phyloP scores from a whole-genome alignment of 805 yeast species.

The Jamesozyma jinghongensis region DNA sequence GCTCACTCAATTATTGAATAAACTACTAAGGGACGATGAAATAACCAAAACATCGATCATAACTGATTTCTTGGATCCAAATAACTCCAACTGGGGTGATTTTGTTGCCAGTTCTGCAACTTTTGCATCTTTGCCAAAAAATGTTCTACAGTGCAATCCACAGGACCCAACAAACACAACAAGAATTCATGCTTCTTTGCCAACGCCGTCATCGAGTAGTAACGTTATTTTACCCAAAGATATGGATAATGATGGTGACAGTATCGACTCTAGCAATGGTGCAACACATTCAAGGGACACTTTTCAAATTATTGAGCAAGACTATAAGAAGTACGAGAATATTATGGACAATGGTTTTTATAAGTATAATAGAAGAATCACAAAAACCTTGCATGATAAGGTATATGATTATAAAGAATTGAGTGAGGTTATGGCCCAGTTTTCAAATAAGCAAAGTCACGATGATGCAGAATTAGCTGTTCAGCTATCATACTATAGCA shows the following conservation, averaged over 20 bases:
- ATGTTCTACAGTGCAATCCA: slow-evolving; percentile 29
- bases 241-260: slow-evolving; percentile 1
- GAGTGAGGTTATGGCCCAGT: slow-evolving; percentile 21
- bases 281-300: slow-evolving; percentile 9
- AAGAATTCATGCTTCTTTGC: slow-evolving; percentile 26
- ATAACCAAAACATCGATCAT: slow-evolving; percentile 27
- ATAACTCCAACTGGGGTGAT: slow-evolving; percentile 28
- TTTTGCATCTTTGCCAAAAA: slow-evolving; percentile 27
- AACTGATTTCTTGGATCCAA: slow-evolving; percentile 28
- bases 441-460: slow-evolving; percentile 17
- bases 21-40: slow-evolving; percentile 21
- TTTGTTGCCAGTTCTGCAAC: slow-evolving; percentile 29
- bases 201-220: slow-evolving; percentile 21
- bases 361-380: slow-evolving; percentile 23
- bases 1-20: slow-evolving; percentile 28
- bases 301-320: slow-evolving; percentile 22
- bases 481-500: slow-evolving; percentile 21
- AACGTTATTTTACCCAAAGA: slow-evolving; percentile 18
- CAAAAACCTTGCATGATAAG: slow-evolving; percentile 20
- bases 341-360: slow-evolving; percentile 21
- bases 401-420: slow-evolving; percentile 21
- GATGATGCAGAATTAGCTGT: slow-evolving; percentile 21
- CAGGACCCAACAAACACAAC: slow-evolving; percentile 30
- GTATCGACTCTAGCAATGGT: not conserved
- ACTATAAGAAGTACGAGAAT: slow-evolving; percentile 23